These are phyloP conservation scores for Russula vinacea DNA, from an alignment of 768 basidiomycete species.

Conservation along the genomic window DNA sequence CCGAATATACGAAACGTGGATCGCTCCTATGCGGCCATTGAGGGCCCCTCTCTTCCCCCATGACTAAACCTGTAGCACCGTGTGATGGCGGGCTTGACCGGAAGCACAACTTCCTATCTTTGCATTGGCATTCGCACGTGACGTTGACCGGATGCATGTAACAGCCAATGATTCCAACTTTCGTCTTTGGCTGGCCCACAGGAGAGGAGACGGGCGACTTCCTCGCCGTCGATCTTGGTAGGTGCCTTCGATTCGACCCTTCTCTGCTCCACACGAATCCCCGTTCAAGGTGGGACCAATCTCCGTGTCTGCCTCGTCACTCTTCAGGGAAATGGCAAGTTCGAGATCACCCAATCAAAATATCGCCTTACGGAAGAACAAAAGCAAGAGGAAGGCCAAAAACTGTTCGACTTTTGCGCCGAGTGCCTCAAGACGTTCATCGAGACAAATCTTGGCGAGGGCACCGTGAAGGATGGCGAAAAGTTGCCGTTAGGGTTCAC, in stretches of 20 bases:
- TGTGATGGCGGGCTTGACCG: slow-evolving; percentile 4
- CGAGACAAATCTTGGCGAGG: slow-evolving; percentile 61
- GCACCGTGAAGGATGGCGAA: slow-evolving; percentile 50
- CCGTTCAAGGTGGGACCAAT: slow-evolving; percentile 80
- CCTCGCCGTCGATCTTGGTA: slow-evolving; percentile 86
- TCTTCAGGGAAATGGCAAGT: slow-evolving; percentile 89
- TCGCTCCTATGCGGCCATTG: slow-evolving; percentile 6
- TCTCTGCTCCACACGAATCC: neutral
- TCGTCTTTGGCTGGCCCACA: slow-evolving; percentile 92
- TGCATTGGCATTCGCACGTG: slow-evolving; percentile 9
- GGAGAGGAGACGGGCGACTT: slow-evolving; percentile 87
- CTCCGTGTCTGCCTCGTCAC: slow-evolving; percentile 97
- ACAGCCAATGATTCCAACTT: slow-evolving; percentile 96
- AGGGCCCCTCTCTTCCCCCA: neutral
- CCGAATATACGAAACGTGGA: slow-evolving; percentile 6
- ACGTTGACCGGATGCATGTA: slow-evolving; percentile 2
- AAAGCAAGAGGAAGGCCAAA: slow-evolving; percentile 95
- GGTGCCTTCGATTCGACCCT: slow-evolving; percentile 13
- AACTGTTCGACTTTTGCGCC: slow-evolving; percentile 96
- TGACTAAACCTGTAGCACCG: slow-evolving; percentile 8
- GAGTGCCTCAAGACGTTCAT: slow-evolving; percentile 90
- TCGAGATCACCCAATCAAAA: slow-evolving; percentile 96
- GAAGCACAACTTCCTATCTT: neutral
- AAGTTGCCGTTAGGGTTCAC: slow-evolving; percentile 89
- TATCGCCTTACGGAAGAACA: slow-evolving; percentile 97